phyloP scores from a whole-genome alignment of 2,329 filamentous ascomycete genomes.

The Fusarium zealandicum region DNA sequence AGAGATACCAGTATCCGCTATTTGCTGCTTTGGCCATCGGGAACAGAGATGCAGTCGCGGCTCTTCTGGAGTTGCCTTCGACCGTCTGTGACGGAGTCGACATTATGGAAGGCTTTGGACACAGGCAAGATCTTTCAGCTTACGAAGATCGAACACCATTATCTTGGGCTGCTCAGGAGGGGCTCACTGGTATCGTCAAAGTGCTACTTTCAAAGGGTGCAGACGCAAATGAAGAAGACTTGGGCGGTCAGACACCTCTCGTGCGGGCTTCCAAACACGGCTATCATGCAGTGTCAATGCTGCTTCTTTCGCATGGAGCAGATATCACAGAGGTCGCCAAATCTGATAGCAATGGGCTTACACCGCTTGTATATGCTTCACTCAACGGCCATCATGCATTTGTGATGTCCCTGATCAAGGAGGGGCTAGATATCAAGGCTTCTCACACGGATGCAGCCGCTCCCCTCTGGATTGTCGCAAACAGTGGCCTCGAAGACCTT shows the following conservation, averaged over 20 bases:
- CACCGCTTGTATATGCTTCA: too few species aligned
- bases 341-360: too few species aligned
- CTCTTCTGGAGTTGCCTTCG: background rate
- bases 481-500: too few species aligned
- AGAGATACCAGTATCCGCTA: slow-evolving; percentile 12
- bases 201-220: background rate
- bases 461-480: too few species aligned
- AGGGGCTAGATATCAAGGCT: too few species aligned
- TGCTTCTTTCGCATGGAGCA: slow-evolving; percentile 7
- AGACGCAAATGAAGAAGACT: background rate
- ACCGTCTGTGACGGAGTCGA: fast-evolving
- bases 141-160: background rate
- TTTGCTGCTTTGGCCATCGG: slow-evolving; percentile 24
- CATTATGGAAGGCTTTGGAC: background rate
- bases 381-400: too few species aligned
- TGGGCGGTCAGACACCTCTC: background rate
- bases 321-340: background rate
- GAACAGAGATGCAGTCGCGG: background rate
- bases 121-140: background rate
- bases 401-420: too few species aligned
- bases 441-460: too few species aligned
- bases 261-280: background rate
- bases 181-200: background rate
- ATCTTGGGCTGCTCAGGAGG: background rate
- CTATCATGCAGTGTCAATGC: background rate